phyloP scores from a whole-genome alignment of 2,329 filamentous ascomycete genomes.

The Aspergillus tamarii region DNA sequence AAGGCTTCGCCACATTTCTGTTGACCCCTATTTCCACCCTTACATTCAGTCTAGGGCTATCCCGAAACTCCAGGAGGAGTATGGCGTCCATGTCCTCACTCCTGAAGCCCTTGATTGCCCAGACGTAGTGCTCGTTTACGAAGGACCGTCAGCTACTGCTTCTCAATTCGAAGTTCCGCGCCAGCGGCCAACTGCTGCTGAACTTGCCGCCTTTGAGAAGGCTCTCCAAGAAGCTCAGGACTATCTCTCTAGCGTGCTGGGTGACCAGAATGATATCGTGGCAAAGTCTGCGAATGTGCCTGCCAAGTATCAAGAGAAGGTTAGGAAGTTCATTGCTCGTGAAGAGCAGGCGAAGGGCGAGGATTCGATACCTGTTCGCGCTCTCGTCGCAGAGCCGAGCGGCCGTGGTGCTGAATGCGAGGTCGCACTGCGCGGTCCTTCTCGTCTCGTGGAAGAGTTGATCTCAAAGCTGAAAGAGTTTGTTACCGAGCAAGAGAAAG shows the following conservation, averaged over 20 bases:
- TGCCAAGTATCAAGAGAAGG: conserved; percentile 66
- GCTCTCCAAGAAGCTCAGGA: conserved; percentile 62
- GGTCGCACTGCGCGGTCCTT: conserved; percentile 77
- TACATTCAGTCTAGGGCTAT: conserved; percentile 47
- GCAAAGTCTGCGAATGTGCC: conserved; percentile 58
- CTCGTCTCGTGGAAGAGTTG: conserved; percentile 71
- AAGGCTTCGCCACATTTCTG: conserved; percentile 47
- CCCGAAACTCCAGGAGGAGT: conserved; percentile 44
- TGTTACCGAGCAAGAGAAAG: conserved; percentile 83
- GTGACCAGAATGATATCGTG: conserved; percentile 59
- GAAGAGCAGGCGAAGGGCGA: conserved; percentile 56
- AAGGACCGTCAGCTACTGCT: conserved; percentile 47
- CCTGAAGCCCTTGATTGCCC: conserved; percentile 49
- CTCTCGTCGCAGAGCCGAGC: conserved; percentile 50
- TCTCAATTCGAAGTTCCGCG: conserved; percentile 59
- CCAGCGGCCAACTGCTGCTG: conserved; percentile 57
- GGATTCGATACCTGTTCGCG: conserved; percentile 60
- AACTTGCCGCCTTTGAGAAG: conserved; percentile 60
- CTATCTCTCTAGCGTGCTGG: conserved; percentile 57
- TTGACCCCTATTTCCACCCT: conserved; percentile 55
- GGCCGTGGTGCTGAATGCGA: conserved; percentile 41
- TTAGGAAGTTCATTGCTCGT: conserved; percentile 60
- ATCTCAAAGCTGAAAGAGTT: conserved; percentile 75
- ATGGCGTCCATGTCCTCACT: conserved; percentile 53
- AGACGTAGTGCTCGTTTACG: conserved; percentile 55